A percentile compares a stretch with the other conserved stretches of the same genome.
These are phyloP conservation scores for Tolypocladium guangdongense DNA, from an alignment of 2,329 filamentous ascomycete genomes.

Conservation along the genomic window DNA sequence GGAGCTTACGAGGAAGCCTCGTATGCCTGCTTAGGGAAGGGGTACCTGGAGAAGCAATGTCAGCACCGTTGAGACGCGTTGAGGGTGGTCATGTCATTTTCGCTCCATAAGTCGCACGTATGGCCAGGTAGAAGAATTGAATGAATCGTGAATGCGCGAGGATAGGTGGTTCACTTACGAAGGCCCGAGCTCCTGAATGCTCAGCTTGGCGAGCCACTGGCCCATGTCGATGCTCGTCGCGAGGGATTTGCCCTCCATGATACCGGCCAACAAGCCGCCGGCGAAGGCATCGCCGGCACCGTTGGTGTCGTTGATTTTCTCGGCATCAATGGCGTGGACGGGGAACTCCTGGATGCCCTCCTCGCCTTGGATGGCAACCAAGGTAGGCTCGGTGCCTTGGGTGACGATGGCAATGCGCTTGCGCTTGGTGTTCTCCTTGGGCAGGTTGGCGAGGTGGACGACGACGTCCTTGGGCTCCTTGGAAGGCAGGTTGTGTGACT, in stretches of 20 bases:
- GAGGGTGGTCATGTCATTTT: not conserved
- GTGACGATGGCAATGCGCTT: conserved; percentile 85
- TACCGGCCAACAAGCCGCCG: conserved; percentile 81
- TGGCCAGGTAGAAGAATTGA: not conserved
- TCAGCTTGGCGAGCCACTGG: conserved; percentile 89
- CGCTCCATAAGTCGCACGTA: not conserved
- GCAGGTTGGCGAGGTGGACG: conserved; percentile 72
- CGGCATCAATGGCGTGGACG: conserved; percentile 66
- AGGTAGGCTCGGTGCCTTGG: conserved; percentile 83
- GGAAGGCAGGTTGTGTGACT: conserved; percentile 63
- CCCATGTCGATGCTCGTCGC: conserved; percentile 78
- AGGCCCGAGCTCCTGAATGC: conserved; percentile 90
- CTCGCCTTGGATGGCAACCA: conserved; percentile 67
- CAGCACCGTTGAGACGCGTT: not conserved
- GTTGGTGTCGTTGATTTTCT: conserved; percentile 88
- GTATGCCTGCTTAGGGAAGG: conserved; percentile 73
- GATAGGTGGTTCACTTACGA: conserved; percentile 54
- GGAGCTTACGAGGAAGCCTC: conserved; percentile 30
- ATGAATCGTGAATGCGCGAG: conserved; percentile 1
- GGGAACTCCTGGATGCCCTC: conserved; percentile 64
- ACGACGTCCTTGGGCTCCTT: conserved; percentile 78
- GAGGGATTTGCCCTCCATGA: conserved; percentile 74
- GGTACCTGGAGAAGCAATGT: conserved; percentile 44
- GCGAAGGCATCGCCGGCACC: conserved; percentile 96
- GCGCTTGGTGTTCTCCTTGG: conserved; percentile 82